A percentile compares a stretch with the other conserved stretches of the same genome.
phyloP scores from a whole-genome alignment of 345 rosid species.

The Gossypium ekmanianum region DNA sequence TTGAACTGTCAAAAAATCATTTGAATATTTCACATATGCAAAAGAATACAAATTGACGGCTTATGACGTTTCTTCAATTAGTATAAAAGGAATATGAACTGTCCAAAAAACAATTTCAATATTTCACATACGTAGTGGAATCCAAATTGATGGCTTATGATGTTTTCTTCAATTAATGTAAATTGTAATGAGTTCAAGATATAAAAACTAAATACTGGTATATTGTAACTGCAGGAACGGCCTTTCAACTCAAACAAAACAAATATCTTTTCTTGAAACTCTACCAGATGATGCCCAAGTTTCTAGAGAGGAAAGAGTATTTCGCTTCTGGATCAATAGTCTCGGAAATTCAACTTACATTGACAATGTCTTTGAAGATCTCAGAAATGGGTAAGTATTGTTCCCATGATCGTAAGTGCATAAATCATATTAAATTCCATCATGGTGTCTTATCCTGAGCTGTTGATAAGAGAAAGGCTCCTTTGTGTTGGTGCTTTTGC shows the following conservation, averaged over 20 bases:
- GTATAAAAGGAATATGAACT: neutral
- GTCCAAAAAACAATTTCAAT: neutral
- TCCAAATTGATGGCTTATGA: neutral
- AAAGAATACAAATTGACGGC: neutral
- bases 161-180: neutral
- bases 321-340: slow-evolving; percentile 97
- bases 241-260: slow-evolving; percentile 46
- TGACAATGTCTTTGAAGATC: slow-evolving; percentile 92
- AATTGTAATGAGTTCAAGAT: slow-evolving; percentile 1
- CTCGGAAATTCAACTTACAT: slow-evolving; percentile 70
- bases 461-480: neutral
- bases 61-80: neutral
- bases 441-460: neutral
- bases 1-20: neutral
- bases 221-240: slow-evolving; percentile 56
- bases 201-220: slow-evolving; percentile 23
- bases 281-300: slow-evolving; percentile 76
- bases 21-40: neutral
- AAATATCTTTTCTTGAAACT: slow-evolving; percentile 75
- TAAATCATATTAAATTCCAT: neutral
- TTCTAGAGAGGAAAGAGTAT: slow-evolving; percentile 92
- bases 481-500: neutral
- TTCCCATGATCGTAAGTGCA: neutral
- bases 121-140: neutral
- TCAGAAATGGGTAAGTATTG: slow-evolving; percentile 80